Evolutionary conservation across 2,329 filamentous ascomycete genomes (phyloP), one percentile per base, ranked within the genome.

Genomic region (Trichoderma afroharzianum): DNA sequence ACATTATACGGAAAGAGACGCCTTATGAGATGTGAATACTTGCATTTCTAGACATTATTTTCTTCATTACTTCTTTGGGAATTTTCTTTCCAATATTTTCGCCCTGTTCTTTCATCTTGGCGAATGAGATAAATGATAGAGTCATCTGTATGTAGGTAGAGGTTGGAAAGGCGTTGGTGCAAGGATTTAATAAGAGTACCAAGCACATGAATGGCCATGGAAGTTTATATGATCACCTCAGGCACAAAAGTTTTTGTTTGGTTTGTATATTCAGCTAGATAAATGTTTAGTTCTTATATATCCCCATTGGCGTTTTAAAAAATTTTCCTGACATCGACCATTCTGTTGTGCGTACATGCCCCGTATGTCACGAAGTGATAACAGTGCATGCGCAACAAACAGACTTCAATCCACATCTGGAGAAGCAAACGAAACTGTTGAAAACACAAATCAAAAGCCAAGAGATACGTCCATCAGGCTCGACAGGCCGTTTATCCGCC

Each of bases 1-100:
- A 91, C 73, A 85, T 92, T 50, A 73, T 75, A 12, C 71, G 75
- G n/a, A 66, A 72, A 14, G 73, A 75, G 11, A 63, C 68, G 18
- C 68, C 68, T 32, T 70, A 63, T 14, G 14, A 24, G 15, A 62
- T 61, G 55, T 69, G 47, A 30, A 36, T 53, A 3, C 39, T 14
- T 9, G 12, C 18, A 26, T 50, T 26, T 26, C 24, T 33, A 47
- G 36, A 30, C 33, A 15, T n/a, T 11, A 7, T 53, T 26, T 18
- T 18, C n/a, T 18, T 12, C 14, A 28, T 9, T 28, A 58, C 3
- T 4, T 21, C 14, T 6, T 32, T 9, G 9, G 3, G 28, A 1
- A 8, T 58, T 18, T 21, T 6, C 14, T n/a, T 6, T n/a, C 12
- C n/a, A n/a, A 7, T 28, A n/a, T n/a, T 0, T 3, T 2, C 4